These are phyloP conservation scores for Neofusicoccum ribis DNA, from an alignment of 2,329 filamentous ascomycete genomes.

Conservation along the genomic window DNA sequence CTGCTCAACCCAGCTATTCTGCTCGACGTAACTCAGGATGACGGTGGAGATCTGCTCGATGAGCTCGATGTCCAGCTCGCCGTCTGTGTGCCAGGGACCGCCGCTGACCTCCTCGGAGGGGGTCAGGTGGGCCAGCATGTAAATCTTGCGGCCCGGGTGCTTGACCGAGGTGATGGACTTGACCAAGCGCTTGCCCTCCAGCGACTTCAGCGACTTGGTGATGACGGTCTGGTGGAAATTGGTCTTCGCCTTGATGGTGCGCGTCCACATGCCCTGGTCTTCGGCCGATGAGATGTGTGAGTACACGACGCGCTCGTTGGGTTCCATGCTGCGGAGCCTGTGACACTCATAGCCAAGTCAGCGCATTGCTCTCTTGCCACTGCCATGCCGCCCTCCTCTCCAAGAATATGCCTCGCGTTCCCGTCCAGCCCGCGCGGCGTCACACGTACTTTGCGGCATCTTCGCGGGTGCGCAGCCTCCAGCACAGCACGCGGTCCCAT, in stretches of 20 bases:
- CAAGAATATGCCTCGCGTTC: too few species aligned
- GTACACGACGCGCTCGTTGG: slow-evolving; percentile 84
- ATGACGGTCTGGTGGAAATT: slow-evolving; percentile 83
- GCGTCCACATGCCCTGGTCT: slow-evolving; percentile 86
- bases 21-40: slow-evolving; percentile 72
- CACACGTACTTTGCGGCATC: slow-evolving; percentile 38
- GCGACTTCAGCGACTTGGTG: slow-evolving; percentile 77
- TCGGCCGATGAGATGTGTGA: slow-evolving; percentile 83
- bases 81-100: slow-evolving; percentile 91
- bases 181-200: slow-evolving; percentile 80
- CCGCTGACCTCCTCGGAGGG: slow-evolving; percentile 90
- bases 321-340: slow-evolving; percentile 48
- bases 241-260: slow-evolving; percentile 75
- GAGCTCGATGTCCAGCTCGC: slow-evolving; percentile 84
- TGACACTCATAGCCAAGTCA: not conserved
- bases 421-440: not conserved
- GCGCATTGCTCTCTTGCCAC: not conserved
- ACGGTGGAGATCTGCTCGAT: slow-evolving; percentile 72
- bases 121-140: slow-evolving; percentile 82
- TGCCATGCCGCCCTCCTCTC: not conserved
- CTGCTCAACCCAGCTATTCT: slow-evolving; percentile 67
- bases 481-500: slow-evolving; percentile 38
- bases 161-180: slow-evolving; percentile 90
- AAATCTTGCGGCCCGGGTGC: slow-evolving; percentile 89
- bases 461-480: slow-evolving; percentile 35